Base-by-base conservation (phyloP, 306 rosid genomes). In the Trifolium dubium region DNA sequence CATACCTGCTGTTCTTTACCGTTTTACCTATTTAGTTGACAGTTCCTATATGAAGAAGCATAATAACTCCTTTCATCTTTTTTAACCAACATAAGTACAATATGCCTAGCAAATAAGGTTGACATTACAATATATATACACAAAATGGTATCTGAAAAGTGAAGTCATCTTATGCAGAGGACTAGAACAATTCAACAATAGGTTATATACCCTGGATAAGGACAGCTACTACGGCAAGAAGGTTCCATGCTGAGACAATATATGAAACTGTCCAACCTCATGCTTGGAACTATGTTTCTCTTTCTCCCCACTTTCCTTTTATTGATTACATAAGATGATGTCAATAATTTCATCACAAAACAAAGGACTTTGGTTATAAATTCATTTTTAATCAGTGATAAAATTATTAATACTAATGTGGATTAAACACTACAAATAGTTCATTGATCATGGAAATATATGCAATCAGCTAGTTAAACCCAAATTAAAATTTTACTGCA, bases 1-100 rank as follows among this genome's bases (percentile, higher is more conserved):
- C 6, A 19, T 28, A 66, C 41, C 58, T 67, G 56, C 72, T 44
- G 40, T 23, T 67, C 28, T 67, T 44, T 46, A 60, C 19, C 8
- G 5, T 13, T 67, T 14, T 44, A 23, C 72, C 19, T 23, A 28
- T 30, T 29, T 67, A 28, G 28, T 28, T 44, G 72, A 67, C 40
- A 43, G 56, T 44, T 67, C 72, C 58, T 13, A 3, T 44, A 29
- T 67, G 30, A 37, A 34, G 65, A 60, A 60, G 23, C 8, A 12
- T 44, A 44, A 4, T 12, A 44, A 44, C 15, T 44, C 4, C 17
- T 23, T 13, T 14, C 34, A 29, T 7, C 5, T 66, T 66, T 66
- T 31, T 66, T 63, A 35, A 63, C 29, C 67, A 62, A 62, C 67
- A 34, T 14, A 23, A 2, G 67, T 62, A 62, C 67, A 62, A 60